These are phyloP conservation scores for Peronospora belbahrii DNA, from an alignment of 352 stramenopile genomes.

Conservation along the genomic window DNA sequence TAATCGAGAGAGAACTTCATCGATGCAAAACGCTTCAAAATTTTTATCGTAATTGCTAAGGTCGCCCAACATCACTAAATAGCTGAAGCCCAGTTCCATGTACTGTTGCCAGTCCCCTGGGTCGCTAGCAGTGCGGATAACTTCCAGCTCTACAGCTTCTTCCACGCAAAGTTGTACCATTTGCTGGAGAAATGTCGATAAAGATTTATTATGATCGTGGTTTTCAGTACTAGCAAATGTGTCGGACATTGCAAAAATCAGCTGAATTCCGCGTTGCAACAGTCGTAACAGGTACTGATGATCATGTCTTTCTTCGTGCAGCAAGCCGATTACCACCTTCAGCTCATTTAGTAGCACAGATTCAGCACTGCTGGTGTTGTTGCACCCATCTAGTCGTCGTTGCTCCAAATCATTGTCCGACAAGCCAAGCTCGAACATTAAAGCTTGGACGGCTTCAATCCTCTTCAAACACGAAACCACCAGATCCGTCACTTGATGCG, in stretches of 20 bases:
- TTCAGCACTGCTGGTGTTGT: slow-evolving; percentile 25
- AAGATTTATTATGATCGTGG: slow-evolving; percentile 1
- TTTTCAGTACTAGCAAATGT: not conserved
- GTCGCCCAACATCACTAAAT: slow-evolving; percentile 39
- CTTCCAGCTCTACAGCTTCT: slow-evolving; percentile 14
- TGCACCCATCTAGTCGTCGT: slow-evolving; percentile 29
- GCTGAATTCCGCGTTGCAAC: slow-evolving; percentile 50
- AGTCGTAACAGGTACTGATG: slow-evolving; percentile 44
- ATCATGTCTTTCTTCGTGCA: slow-evolving; percentile 51
- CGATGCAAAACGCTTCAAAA: slow-evolving; percentile 33
- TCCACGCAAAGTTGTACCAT: slow-evolving; percentile 34
- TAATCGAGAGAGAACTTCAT: slow-evolving; percentile 24
- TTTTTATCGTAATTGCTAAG: slow-evolving; percentile 18
- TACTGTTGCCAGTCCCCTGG: slow-evolving; percentile 18
- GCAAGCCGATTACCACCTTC: slow-evolving; percentile 56
- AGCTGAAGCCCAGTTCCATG: slow-evolving; percentile 38
- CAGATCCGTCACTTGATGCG: slow-evolving; percentile 41
- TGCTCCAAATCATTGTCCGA: slow-evolving; percentile 52
- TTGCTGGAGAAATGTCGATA: slow-evolving; percentile 24
- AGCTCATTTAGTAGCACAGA: slow-evolving; percentile 49
- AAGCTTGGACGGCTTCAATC: slow-evolving; percentile 44
- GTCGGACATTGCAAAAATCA: slow-evolving; percentile 27
- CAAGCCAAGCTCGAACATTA: slow-evolving; percentile 55
- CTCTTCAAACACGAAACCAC: slow-evolving; percentile 39
- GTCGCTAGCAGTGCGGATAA: not conserved